phyloP scores from a whole-genome alignment of 176 grass and related monocot genomes.

The Carex pumila region DNA sequence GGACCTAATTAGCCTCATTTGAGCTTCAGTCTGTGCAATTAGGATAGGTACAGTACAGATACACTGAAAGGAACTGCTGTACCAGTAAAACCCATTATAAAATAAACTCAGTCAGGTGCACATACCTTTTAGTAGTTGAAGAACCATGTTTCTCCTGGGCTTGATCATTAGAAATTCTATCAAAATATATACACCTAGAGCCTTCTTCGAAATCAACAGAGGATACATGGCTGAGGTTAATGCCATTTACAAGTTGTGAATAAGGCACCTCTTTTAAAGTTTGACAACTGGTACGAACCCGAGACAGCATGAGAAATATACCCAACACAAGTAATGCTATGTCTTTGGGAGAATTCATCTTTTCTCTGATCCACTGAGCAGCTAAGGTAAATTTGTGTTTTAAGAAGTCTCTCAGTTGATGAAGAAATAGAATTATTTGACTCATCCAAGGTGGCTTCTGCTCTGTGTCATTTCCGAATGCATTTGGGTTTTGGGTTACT shows the following conservation, averaged over 20 bases:
- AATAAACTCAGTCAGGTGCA: too few relatives aligned
- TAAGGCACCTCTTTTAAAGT: constrained; percentile 58
- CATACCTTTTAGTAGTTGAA: neutral
- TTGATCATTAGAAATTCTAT: constrained; percentile 19
- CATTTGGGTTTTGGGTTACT: neutral
- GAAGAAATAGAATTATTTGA: neutral
- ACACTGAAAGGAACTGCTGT: too few relatives aligned
- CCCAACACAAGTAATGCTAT: neutral
- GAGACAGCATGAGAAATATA: neutral
- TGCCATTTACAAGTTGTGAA: constrained; percentile 54
- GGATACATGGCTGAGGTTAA: constrained; percentile 41
- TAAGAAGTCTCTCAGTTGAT: neutral
- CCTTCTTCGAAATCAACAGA: constrained; percentile 70
- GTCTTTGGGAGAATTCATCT: neutral
- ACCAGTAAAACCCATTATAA: too few relatives aligned
- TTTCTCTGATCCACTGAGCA: neutral
- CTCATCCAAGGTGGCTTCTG: neutral
- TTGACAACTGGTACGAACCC: neutral
- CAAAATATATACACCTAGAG: constrained; percentile 81
- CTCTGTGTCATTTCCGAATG: neutral
- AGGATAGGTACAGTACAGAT: neutral
- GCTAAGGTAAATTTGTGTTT: neutral
- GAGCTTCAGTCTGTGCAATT: neutral
- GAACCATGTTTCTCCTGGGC: neutral
- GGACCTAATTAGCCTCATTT: constrained; percentile 6